Evolutionary conservation across 495 filamentous ascomycete species (phyloP).

Genomic region (Talaromyces stipitatus): DNA sequence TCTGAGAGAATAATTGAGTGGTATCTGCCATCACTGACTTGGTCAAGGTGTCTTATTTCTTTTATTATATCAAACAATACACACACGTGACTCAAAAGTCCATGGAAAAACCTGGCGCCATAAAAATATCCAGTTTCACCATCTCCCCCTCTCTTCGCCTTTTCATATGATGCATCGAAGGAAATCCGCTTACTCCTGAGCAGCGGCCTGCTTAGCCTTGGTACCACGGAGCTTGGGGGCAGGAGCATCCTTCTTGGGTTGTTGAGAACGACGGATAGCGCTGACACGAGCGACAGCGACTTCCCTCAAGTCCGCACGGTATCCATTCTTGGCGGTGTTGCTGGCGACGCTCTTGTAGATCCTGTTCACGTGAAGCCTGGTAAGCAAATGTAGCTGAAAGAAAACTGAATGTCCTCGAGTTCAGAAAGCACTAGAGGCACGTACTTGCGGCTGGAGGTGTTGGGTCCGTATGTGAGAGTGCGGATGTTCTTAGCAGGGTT

Average conservation of each 20-base stretch:
- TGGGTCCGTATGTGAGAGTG: conserved; percentile 57
- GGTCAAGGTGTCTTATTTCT: not conserved
- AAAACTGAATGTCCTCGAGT: not conserved
- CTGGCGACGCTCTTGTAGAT: conserved; percentile 80
- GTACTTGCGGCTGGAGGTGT: conserved; percentile 71
- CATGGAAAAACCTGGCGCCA: conserved; percentile 3
- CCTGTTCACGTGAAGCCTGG: conserved; percentile 41
- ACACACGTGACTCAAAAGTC: not conserved
- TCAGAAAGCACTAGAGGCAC: conserved; percentile 15
- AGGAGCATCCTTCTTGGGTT: conserved; percentile 65
- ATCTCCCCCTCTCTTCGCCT: not conserved
- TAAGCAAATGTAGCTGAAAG: not conserved
- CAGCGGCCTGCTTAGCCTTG: conserved; percentile 71
- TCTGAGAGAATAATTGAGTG: not conserved
- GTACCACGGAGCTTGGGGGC: conserved; percentile 68
- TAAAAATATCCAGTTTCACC: not conserved
- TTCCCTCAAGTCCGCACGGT: conserved; percentile 80
- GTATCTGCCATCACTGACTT: not conserved
- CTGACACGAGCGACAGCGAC: conserved; percentile 83
- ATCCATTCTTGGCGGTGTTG: conserved; percentile 70
- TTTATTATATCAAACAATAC: not conserved
- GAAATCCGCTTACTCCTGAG: conserved; percentile 25
- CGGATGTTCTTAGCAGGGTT: conserved; percentile 58
- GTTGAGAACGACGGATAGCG: conserved; percentile 74
- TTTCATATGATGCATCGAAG: conserved; percentile 1